Base-by-base conservation (phyloP, 371 early-diverging fungal genomes). In the Mucor lusitanicus region DNA sequence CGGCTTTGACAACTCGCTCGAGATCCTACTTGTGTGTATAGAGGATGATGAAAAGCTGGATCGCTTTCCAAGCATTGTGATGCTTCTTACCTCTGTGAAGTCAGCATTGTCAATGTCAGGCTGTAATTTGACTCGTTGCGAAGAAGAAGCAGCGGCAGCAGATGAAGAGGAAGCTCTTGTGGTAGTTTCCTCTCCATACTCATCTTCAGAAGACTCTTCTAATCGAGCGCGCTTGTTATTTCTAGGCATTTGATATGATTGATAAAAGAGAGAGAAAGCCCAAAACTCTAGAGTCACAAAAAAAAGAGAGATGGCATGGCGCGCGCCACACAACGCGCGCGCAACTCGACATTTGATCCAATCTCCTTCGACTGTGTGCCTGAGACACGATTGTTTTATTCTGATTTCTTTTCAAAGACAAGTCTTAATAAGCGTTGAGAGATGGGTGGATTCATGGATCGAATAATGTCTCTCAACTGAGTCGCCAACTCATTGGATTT, bases 1-100 rank as follows among this genome's bases (percentile, higher is more conserved):
- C 60, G 55, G 81, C 88, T 39, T 88, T 88, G 42, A 88, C 84
- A 67, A 83, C 76, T 33, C 89, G 74, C 33, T 85, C 74, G 17
- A 83, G 55, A 37, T 87, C 87, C 83, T 88, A 69, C 17, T 17
- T 5, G 5, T 3, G 1, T 35, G 56, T 5, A 9, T 9, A 6
- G 33, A 8, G 3, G 33, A 33, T 30, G 55, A 12, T 17, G 25
- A 64, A 11, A 42, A 35, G 25, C 11, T 5, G 32, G 6, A 37
- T 37, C n/a, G 30, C n/a, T 27, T 3, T 53, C 15, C 37, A 35
- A 12, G 12, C 2, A 12, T n/a, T n/a, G n/a, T n/a, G n/a, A 35
- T 35, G 12, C 7, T 53, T 5, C 32, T 33, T 57, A 28, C 64
- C 17, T 67, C 64, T 46, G 46, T 40, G n/a, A n/a, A n/a, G 11